Percentiles rank a stretch among this genome's conserved stretches.
Conservation (phyloP, 208 protist genomes). For the Wallacemonas sp. region DNA sequence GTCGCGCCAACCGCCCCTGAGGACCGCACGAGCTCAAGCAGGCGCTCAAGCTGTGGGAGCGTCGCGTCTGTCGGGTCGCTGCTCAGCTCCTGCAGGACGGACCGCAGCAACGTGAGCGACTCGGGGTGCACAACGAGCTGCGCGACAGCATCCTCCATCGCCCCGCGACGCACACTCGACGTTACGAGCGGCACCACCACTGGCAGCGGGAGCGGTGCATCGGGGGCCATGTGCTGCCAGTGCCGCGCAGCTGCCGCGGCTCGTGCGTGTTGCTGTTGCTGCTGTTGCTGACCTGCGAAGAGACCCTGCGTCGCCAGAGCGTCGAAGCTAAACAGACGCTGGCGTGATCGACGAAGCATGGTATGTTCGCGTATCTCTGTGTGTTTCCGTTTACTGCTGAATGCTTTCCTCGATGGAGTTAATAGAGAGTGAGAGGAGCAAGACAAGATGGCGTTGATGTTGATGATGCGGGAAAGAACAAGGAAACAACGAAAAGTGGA, state of each 20-base stretch:
- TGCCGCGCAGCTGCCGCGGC: neutral
- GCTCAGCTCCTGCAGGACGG: slow-evolving; percentile 24
- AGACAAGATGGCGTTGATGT: too few species aligned
- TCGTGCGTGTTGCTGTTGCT: neutral
- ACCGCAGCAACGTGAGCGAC: slow-evolving; percentile 18
- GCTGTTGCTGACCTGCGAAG: neutral
- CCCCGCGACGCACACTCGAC: slow-evolving; percentile 26
- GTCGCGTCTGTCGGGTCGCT: slow-evolving; percentile 16
- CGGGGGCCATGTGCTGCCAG: slow-evolving; percentile 26
- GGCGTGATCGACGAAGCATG: slow-evolving; percentile 31
- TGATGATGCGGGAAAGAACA: neutral
- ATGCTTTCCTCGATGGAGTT: too few species aligned
- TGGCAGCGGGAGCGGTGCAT: slow-evolving; percentile 51
- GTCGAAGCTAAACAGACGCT: slow-evolving; percentile 57
- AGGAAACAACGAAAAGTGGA: slow-evolving; percentile 12
- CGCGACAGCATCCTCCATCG: slow-evolving; percentile 34
- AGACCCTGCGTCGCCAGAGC: slow-evolving; percentile 41
- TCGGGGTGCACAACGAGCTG: slow-evolving; percentile 48
- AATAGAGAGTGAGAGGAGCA: too few species aligned
- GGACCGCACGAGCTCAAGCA: slow-evolving; percentile 31
- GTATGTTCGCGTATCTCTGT: too few species aligned
- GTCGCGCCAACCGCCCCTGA: slow-evolving; percentile 22
- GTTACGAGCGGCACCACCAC: slow-evolving; percentile 41
- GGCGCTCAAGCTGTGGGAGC: slow-evolving; percentile 26
- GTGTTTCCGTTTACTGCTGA: too few species aligned